phyloP scores from a whole-genome alignment of 1,139 yeast species.

The Suzukiozyma palmioleophila region DNA sequence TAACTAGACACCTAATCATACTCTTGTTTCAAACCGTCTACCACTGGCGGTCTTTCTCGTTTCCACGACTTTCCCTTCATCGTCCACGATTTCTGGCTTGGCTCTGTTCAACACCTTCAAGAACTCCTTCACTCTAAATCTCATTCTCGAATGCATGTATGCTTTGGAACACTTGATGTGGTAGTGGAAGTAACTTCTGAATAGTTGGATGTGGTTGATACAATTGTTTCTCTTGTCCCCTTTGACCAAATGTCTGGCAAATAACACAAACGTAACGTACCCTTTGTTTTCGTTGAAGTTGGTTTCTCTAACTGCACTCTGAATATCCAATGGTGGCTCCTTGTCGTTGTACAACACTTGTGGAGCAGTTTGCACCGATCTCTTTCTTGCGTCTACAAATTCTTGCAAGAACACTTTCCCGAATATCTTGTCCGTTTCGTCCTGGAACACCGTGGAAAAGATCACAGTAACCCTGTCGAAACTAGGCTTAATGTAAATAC shows the following conservation, averaged over 20 bases:
- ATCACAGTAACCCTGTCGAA: conserved; percentile 96
- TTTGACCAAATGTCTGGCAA: conserved; percentile 68
- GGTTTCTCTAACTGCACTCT: conserved; percentile 25
- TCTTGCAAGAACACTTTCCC: conserved; percentile 96
- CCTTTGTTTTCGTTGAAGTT: conserved; percentile 53
- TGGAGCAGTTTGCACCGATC: conserved; percentile 97
- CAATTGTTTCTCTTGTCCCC: conserved; percentile 76
- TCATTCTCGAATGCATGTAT: conserved; percentile 97
- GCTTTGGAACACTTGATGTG: conserved; percentile 98
- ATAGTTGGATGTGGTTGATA: conserved; percentile 83
- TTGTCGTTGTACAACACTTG: conserved; percentile 88
- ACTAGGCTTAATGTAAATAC: conserved; percentile 85
- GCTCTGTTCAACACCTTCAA: conserved; percentile 95
- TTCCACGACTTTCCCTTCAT: conserved; percentile 55
- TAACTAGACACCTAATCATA: conserved; percentile 2
- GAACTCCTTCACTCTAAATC: conserved; percentile 90
- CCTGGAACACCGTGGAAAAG: conserved; percentile 90
- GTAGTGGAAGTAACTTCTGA: conserved; percentile 95
- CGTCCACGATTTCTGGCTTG: conserved; percentile 85
- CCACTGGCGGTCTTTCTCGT: conserved; percentile 80
- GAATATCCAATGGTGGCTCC: conserved; percentile 91
- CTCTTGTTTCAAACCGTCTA: conserved; percentile 54
- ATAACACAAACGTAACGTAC: conserved; percentile 70
- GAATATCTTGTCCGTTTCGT: conserved; percentile 92
- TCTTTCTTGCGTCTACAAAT: conserved; percentile 91